Conservation (phyloP, 352 stramenopile genomes). For the Phytophthora sansomeana region DNA sequence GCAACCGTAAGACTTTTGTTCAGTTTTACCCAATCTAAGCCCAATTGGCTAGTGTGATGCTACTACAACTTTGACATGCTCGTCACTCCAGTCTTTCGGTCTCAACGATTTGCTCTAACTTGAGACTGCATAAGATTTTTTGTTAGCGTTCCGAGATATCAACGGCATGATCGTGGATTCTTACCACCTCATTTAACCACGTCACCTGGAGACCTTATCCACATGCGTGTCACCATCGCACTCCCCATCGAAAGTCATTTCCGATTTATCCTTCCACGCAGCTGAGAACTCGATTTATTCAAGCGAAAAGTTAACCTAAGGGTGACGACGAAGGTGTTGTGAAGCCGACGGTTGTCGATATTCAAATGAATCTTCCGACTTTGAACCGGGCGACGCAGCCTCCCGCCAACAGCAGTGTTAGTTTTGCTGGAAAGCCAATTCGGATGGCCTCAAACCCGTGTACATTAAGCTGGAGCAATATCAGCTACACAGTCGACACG, state of each 20-base stretch:
- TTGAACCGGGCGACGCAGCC: background rate
- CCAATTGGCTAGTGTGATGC: too few relatives aligned
- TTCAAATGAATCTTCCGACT: slow-evolving; percentile 23
- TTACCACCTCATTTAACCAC: background rate
- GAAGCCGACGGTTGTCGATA: background rate
- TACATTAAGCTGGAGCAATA: slow-evolving; percentile 27
- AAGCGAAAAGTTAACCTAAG: slow-evolving; percentile 13
- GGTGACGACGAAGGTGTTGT: slow-evolving; percentile 5
- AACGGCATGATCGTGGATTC: background rate
- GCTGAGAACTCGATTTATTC: background rate
- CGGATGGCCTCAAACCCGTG: slow-evolving; percentile 13
- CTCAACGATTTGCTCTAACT: background rate
- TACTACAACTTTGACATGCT: too few relatives aligned
- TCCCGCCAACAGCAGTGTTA: slow-evolving; percentile 6
- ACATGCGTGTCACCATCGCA: background rate
- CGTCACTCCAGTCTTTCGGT: background rate
- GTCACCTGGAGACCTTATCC: background rate
- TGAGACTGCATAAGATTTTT: background rate
- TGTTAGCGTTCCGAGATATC: background rate
- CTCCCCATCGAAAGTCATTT: background rate
- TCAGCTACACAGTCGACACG: slow-evolving; percentile 32
- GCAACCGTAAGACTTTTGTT: too few relatives aligned
- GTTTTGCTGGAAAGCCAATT: slow-evolving; percentile 13
- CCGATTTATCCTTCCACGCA: background rate
- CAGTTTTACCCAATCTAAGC: too few relatives aligned